Percentiles rank a stretch among this genome's conserved stretches.
phyloP scores from a whole-genome alignment of 2,329 filamentous ascomycete genomes.

The Aureobasidium vineae region DNA sequence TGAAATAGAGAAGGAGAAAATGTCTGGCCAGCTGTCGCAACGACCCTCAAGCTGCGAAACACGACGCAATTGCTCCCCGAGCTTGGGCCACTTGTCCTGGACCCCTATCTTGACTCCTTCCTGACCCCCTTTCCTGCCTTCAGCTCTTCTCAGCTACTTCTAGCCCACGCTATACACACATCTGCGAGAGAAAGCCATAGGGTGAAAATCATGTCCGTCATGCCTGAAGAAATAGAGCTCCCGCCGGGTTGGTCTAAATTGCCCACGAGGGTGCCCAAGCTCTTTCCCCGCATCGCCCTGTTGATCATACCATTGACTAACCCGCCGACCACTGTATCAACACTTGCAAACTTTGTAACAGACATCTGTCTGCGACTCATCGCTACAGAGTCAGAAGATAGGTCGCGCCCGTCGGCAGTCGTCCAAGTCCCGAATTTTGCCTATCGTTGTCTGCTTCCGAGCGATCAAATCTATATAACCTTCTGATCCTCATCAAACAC shows the following conservation, averaged over 20 bases:
- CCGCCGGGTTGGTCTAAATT: slow-evolving; percentile 1
- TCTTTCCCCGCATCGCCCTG: slow-evolving; percentile 4
- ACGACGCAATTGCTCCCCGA: slow-evolving; percentile 3
- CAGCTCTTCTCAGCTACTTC: neutral
- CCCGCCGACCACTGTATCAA: slow-evolving; percentile 9
- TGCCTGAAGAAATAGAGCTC: neutral
- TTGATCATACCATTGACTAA: slow-evolving; percentile 24
- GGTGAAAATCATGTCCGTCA: neutral
- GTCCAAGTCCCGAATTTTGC: neutral
- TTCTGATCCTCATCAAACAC: neutral
- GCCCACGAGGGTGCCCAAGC: slow-evolving; percentile 18
- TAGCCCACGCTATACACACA: neutral
- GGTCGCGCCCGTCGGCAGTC: neutral
- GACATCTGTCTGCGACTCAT: neutral
- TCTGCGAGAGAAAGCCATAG: neutral
- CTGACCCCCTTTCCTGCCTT: neutral
- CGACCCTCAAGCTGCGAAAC: neutral
- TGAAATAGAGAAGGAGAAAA: neutral
- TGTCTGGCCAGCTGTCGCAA: slow-evolving; percentile 18
- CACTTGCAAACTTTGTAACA: neutral
- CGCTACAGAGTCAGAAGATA: neutral
- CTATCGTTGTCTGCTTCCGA: slow-evolving; percentile 14
- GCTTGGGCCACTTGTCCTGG: slow-evolving; percentile 6
- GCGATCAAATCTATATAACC: neutral
- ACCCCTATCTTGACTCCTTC: slow-evolving; percentile 8